These are phyloP conservation scores for cucumber (Cucumis sativus) DNA, from an alignment of 306 rosid genomes.

Conservation along the genomic window Cucumber_9930_V3 NC_026658.2:5536001-5536500, in stretches of 20 bases:
- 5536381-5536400: neutral
- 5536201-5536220: neutral
- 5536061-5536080: slow-evolving; percentile 9
- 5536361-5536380: neutral
- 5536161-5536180: neutral
- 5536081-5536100: slow-evolving; percentile 6
- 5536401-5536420: neutral
- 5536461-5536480: neutral
- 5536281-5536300: neutral
- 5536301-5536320: neutral
- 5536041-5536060: slow-evolving; percentile 13
- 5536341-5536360: neutral
- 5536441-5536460: neutral
- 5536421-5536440: neutral
- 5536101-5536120: slow-evolving; percentile 10
- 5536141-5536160: neutral
- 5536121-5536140: neutral
- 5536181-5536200: neutral
- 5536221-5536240: neutral
- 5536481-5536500: slow-evolving; percentile 31
- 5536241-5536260: neutral
- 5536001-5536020: slow-evolving; percentile 8
- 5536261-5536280: neutral
- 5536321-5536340: neutral
- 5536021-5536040: slow-evolving; percentile 13